phyloP scores from a whole-genome alignment of 371 early-diverging fungal genomes.

The Zychaea mexicana region DNA sequence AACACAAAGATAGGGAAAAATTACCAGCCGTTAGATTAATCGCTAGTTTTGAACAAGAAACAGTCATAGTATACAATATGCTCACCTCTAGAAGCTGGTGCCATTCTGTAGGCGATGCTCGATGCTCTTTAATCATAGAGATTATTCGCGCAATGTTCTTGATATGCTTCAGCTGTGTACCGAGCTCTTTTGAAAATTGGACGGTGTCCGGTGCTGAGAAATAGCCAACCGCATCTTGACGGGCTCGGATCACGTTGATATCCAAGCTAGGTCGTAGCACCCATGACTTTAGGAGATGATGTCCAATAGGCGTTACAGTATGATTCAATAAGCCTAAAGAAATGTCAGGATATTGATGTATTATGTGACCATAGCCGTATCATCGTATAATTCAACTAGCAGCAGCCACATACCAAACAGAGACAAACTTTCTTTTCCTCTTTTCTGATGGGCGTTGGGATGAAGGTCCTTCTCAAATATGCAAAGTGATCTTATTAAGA shows the following conservation, averaged over 20 bases:
- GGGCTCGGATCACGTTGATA: constrained; percentile 36
- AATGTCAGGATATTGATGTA: background rate
- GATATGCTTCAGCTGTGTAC: constrained; percentile 51
- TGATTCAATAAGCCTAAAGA: constrained; percentile 61
- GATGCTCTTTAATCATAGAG: constrained; percentile 45
- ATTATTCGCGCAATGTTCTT: constrained; percentile 66
- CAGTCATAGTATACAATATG: background rate
- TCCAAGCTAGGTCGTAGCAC: constrained; percentile 63
- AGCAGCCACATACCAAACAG: constrained; percentile 57
- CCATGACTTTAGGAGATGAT: constrained; percentile 64
- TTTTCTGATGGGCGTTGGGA: constrained; percentile 62
- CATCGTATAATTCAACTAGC: background rate
- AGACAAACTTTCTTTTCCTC: constrained; percentile 67
- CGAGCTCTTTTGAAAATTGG: constrained; percentile 36
- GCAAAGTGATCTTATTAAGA: constrained; percentile 55
- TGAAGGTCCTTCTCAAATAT: constrained; percentile 72
- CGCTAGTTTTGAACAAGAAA: background rate
- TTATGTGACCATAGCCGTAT: too few species aligned
- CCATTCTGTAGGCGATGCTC: constrained; percentile 67
- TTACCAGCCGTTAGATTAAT: too few species aligned
- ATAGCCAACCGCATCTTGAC: constrained; percentile 59
- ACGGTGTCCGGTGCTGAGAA: constrained; percentile 40
- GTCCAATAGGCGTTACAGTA: constrained; percentile 62
- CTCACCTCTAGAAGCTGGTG: constrained; percentile 65
- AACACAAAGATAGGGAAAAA: too few species aligned